Conservation (phyloP, 495 filamentous ascomycete genomes). For the Astrothelium macrocarpum region DNA sequence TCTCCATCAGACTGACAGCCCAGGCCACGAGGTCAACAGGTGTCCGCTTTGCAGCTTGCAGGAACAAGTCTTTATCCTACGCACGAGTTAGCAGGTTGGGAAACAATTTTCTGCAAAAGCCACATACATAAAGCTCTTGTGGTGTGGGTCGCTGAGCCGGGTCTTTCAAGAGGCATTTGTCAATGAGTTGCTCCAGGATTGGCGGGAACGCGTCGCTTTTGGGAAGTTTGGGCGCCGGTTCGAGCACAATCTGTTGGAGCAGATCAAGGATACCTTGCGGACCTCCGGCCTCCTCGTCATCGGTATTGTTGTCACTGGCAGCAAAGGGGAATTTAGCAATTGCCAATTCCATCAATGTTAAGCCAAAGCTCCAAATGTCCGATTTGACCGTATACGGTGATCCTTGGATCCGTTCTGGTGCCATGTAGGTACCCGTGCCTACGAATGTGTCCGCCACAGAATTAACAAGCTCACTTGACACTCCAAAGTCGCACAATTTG, state of each 20-base stretch:
- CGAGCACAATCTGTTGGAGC: conserved; percentile 93
- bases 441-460: conserved; percentile 97
- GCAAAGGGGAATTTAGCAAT: conserved; percentile 95
- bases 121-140: conserved; percentile 65
- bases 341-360: conserved; percentile 90
- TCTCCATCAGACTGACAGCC: conserved; percentile 84
- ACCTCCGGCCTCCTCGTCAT: conserved; percentile 54
- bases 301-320: conserved; percentile 62
- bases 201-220: conserved; percentile 95
- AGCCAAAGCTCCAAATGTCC: conserved; percentile 97
- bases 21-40: conserved; percentile 83
- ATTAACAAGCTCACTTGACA: conserved; percentile 91
- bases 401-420: conserved; percentile 92
- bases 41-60: conserved; percentile 90
- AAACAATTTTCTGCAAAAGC: background rate
- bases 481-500: conserved; percentile 97
- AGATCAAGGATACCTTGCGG: conserved; percentile 94
- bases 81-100: background rate
- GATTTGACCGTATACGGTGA: conserved; percentile 96
- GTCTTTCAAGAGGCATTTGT: conserved; percentile 84
- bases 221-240: conserved; percentile 83
- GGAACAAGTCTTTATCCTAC: conserved; percentile 80
- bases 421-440: conserved; percentile 98
- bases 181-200: conserved; percentile 92
- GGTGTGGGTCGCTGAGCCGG: conserved; percentile 83